A percentile compares a stretch with the other conserved stretches of the same genome.
These are phyloP conservation scores for Lithohypha guttulata DNA, from an alignment of 2,329 filamentous ascomycete species.

Conservation along the genomic window DNA sequence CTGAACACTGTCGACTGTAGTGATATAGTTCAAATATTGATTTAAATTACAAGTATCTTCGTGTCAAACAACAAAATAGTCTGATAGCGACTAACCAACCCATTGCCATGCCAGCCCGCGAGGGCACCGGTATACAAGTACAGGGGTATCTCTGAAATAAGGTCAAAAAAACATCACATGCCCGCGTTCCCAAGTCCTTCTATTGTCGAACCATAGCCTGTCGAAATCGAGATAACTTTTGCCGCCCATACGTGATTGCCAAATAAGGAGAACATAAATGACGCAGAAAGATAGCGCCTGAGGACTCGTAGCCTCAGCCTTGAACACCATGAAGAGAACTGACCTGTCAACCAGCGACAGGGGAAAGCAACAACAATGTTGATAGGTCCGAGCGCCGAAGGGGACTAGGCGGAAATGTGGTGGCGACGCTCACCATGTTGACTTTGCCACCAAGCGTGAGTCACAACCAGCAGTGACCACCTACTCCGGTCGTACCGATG, in stretches of 20 bases:
- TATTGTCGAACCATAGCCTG: conserved; percentile 3
- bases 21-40: too few species aligned
- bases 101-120: conserved; percentile 4
- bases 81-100: not conserved
- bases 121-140: conserved; percentile 6
- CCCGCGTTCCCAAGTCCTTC: conserved; percentile 4
- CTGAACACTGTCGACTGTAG: too few species aligned
- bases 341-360: too few species aligned
- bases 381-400: too few species aligned
- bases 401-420: not conserved
- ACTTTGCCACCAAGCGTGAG: conserved; percentile 5
- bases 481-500: conserved; percentile 26
- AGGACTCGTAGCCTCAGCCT: too few species aligned
- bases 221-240: conserved; percentile 8
- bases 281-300: too few species aligned
- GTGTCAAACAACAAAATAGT: not conserved
- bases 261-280: too few species aligned
- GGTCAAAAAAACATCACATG: not conserved
- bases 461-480: not conserved
- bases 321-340: too few species aligned
- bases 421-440: not conserved
- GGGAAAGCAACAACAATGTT: too few species aligned
- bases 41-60: conserved; percentile 3
- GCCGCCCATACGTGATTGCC: conserved; percentile 3
- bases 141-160: conserved; percentile 8